Conservation (phyloP, 2,329 filamentous ascomycete species). For the Intubia oerlemansii region DNA sequence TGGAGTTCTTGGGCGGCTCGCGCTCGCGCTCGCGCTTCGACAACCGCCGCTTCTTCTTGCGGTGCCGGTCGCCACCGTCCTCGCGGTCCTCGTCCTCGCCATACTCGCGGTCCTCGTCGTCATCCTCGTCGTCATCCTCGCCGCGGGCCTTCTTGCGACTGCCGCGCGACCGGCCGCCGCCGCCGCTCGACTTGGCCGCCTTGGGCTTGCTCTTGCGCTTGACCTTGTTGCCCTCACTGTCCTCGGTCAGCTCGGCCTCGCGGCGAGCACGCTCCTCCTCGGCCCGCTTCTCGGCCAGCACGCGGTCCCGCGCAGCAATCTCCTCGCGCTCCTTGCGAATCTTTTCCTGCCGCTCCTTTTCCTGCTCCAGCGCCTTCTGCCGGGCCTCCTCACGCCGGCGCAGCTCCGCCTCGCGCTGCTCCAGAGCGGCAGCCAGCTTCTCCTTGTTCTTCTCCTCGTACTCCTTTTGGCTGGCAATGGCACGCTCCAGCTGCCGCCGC, state of each 20-base stretch:
- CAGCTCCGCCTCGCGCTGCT: slow-evolving; percentile 62
- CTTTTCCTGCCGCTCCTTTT: slow-evolving; percentile 55
- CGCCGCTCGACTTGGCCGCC: slow-evolving; percentile 10
- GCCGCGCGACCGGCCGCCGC: slow-evolving; percentile 13
- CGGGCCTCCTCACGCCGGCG: slow-evolving; percentile 58
- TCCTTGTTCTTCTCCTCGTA: slow-evolving; percentile 87
- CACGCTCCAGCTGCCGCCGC: slow-evolving; percentile 73
- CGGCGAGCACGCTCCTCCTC: slow-evolving; percentile 48
- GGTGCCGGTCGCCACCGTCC: slow-evolving; percentile 26
- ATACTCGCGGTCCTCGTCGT: too few relatives aligned
- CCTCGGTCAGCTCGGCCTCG: slow-evolving; percentile 62
- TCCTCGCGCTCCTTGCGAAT: slow-evolving; percentile 70
- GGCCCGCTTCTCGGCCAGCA: slow-evolving; percentile 46
- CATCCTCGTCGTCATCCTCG: slow-evolving; percentile 26
- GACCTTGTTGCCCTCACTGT: slow-evolving; percentile 59
- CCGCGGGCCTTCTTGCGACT: slow-evolving; percentile 20
- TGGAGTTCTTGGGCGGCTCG: slow-evolving; percentile 26
- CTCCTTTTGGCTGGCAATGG: slow-evolving; percentile 63
- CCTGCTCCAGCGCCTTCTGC: slow-evolving; percentile 42
- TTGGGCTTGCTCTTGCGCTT: slow-evolving; percentile 51
- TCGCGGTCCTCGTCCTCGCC: slow-evolving; percentile 12
- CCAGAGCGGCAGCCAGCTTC: slow-evolving; percentile 62
- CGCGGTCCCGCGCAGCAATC: slow-evolving; percentile 56
- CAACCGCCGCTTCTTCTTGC: slow-evolving; percentile 39
- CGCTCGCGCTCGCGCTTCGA: slow-evolving; percentile 23